Evolutionary conservation across 1,284 basidiomycete genomes (phyloP), one percentile per base, ranked within the genome.

Genomic region (Boletus smithii): DNA sequence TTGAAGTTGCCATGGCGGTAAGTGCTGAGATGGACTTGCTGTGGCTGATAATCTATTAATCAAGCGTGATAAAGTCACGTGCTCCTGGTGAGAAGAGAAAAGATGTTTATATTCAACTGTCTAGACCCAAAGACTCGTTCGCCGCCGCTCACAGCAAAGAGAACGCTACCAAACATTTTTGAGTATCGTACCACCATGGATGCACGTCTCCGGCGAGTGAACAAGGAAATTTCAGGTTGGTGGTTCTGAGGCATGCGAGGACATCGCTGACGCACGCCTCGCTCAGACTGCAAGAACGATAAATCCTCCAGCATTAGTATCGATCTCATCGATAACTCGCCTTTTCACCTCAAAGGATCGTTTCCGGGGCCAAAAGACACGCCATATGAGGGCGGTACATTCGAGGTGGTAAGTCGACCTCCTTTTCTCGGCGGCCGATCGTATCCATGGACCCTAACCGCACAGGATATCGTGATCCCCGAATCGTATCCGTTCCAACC

Each of bases 401-500:
- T 94, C 64, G 85, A 97, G 71, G 90, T 98, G 44, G 91, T 95
- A 58, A 68, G 90, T 77, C 37, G n/a, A 17, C 44, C 39, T 39
- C 36, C 38, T 54, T 46, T 42, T 38, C 38, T 32, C 36, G 32
- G 33, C 42, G 33, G 31, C 43, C 46, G 44, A 46, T 29, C 39
- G 48, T 20, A 30, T 56, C 33, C 32, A 33, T 29, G 33, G 37
- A 46, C 37, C 29, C 39, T 41, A 39, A 30, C 23, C 44, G 38
- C 32, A 48, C 55, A 94, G 92, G 94, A 97, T 67, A 97, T 97
- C 59, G 76, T 86, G n/a, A 92, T 97, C 55, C 94, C 95, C 2
- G 91, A 95, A 43, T 80, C 86, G 40, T 98, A 98, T 66, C 95
- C 95, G 5, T 98, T 98, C 68, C 89, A 95, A 68, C 94, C 95